These are phyloP conservation scores for Stephania japonica DNA, from an alignment of 164 flowering plant genomes.

Conservation along the genomic window DNA sequence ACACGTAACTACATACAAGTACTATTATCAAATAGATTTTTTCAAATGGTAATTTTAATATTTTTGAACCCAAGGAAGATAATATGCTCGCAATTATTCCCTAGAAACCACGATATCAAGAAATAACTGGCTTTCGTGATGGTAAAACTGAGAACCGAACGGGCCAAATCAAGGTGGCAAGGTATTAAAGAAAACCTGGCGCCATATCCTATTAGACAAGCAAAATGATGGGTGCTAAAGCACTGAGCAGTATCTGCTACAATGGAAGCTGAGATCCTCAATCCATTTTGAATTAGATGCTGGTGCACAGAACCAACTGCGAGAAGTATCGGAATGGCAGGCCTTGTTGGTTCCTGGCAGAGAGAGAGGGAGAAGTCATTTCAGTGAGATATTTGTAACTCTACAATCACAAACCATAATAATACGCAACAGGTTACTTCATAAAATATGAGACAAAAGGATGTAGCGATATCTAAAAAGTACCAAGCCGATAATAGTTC, in stretches of 20 bases:
- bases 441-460: background rate
- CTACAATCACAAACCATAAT: background rate
- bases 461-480: background rate
- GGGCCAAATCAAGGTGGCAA: background rate
- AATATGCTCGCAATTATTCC: background rate
- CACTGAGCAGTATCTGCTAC: conserved; percentile 99
- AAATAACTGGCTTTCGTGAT: background rate
- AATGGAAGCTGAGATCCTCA: conserved; percentile 90
- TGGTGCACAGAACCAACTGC: conserved; percentile 99
- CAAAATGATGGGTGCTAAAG: conserved; percentile 99
- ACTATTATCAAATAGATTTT: background rate
- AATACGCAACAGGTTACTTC: background rate
- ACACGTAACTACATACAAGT: background rate
- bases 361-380: background rate
- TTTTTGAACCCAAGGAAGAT: background rate
- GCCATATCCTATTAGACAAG: conserved; percentile 99
- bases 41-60: background rate
- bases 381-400: background rate
- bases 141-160: background rate
- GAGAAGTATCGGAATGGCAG: conserved; percentile 94
- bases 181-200: conserved; percentile 61
- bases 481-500: background rate
- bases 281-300: conserved; percentile 96
- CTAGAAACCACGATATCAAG: background rate
- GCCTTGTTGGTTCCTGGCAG: conserved; percentile 84